Conservation (phyloP, 1,284 basidiomycete species). For the Rhodotorula sp. region DNA sequence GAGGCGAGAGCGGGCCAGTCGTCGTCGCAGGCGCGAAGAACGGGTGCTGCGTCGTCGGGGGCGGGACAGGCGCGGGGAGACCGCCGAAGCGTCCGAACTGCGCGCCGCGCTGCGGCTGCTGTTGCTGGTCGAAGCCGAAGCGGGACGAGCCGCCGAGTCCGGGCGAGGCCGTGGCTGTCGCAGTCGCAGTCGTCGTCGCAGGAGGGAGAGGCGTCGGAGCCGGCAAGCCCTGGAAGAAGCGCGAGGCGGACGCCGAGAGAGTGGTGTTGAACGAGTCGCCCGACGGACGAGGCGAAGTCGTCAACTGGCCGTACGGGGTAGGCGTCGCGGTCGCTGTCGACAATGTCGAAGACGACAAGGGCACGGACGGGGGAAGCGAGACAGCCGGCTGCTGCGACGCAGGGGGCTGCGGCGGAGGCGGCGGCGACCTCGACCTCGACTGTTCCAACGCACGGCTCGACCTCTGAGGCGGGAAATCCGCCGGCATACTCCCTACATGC, state of each 20-base stretch:
- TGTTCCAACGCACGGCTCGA: constrained; percentile 17
- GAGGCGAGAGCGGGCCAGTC: constrained; percentile 4
- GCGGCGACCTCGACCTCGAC: constrained; percentile 28
- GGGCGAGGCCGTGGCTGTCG: constrained; percentile 21
- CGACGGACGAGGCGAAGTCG: constrained; percentile 20
- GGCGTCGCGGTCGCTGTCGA: not conserved
- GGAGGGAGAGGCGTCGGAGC: constrained; percentile 28
- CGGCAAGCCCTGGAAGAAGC: constrained; percentile 26
- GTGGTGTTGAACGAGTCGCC: constrained; percentile 24
- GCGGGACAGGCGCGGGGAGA: constrained; percentile 18
- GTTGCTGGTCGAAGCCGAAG: constrained; percentile 29
- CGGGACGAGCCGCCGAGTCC: constrained; percentile 7
- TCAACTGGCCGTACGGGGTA: not conserved
- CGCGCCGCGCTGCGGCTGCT: not conserved
- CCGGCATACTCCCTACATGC: constrained; percentile 37
- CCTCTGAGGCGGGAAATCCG: constrained; percentile 26
- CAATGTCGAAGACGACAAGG: not conserved
- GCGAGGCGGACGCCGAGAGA: constrained; percentile 18
- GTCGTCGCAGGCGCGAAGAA: constrained; percentile 19
- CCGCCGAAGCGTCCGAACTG: constrained; percentile 13
- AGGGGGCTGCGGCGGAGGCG: not conserved
- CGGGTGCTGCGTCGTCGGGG: constrained; percentile 22
- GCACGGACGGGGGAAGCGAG: not conserved
- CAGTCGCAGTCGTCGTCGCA: constrained; percentile 31
- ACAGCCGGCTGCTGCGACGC: not conserved